Evolutionary conservation across 768 basidiomycete species (phyloP), one percentile per base, ranked within the genome.

Genomic region (Russula virescens): DNA sequence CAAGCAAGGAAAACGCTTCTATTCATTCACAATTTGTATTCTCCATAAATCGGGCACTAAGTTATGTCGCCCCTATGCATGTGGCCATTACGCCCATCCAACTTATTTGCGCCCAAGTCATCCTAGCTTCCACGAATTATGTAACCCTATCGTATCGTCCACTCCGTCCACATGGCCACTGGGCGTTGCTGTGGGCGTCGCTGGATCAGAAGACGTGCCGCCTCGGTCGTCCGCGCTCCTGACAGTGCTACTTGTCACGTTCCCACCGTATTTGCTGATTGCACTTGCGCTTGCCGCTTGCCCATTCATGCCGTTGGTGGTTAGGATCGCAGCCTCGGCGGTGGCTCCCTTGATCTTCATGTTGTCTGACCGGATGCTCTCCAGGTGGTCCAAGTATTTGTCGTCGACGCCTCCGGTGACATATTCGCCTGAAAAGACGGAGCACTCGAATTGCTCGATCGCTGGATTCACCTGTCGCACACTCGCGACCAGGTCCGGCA

Each of bases 371-470:
- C 97, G 83, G 59, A 92, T 70, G 42, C 75, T 77, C 73, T 98
- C 92, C 45, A 99, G 70, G 63, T 84, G 77, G 42, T 77, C 73
- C 52, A 99, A 78, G 76, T 99, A 98, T 49, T 71, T 79, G 67
- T 91, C 88, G 68, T 91, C 86, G 26, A 99, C 89, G 18, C 89
- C 89, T 19, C 97, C 96, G 2, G 96, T 99, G 55, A 98, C 84
- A 72, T 99, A 99, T 72, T 97, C 86, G 49, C 97, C 97, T 10
- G 91, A 93, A 75, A 98, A 99, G 25, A 99, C 96, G 16, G 96
- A 98, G 75, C 96, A 98, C 71, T 99, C 97, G 71, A 98, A 97
- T 9, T 78, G 74, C 55, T 76, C 73, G 71, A 99, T 89, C 18
- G 75, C 72, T 0, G 87, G 82, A 72, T 97, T 98, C 75, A 93